Evolutionary conservation across 257 asterid species (phyloP).

Genomic region (Hygrophila difformis): DNA sequence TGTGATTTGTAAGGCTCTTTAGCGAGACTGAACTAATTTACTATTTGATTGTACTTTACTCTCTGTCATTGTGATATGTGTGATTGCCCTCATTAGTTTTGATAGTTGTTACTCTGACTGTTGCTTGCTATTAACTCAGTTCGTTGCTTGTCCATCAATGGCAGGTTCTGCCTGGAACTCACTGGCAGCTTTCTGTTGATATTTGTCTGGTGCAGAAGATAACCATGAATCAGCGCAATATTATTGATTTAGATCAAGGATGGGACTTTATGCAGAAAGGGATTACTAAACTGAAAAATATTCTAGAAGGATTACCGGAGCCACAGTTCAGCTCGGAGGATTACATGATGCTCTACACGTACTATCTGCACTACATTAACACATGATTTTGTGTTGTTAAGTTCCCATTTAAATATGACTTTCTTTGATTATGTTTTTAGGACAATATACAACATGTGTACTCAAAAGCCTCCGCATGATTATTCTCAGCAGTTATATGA

Average conservation of each 20-base stretch:
- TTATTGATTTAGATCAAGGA: slow-evolving; percentile 82
- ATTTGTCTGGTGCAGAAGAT: slow-evolving; percentile 25
- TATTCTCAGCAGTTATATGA: slow-evolving; percentile 92
- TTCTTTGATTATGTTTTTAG: slow-evolving; percentile 34
- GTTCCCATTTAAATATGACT: slow-evolving; percentile 14
- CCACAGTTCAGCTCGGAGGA: slow-evolving; percentile 92
- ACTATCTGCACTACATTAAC: slow-evolving; percentile 23
- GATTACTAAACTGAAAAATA: slow-evolving; percentile 71
- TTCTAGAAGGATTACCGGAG: slow-evolving; percentile 84
- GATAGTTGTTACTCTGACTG: too few relatives aligned
- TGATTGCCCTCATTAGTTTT: too few relatives aligned
- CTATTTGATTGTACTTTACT: too few relatives aligned
- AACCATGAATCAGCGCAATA: slow-evolving; percentile 64
- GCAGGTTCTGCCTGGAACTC: too few relatives aligned
- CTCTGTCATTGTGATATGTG: too few relatives aligned
- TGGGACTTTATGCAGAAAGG: slow-evolving; percentile 94
- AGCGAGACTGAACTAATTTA: too few relatives aligned
- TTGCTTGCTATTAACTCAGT: too few relatives aligned
- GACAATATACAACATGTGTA: slow-evolving; percentile 95
- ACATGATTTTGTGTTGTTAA: slow-evolving; percentile 7
- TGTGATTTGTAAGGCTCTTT: too few relatives aligned
- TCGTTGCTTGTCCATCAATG: too few relatives aligned
- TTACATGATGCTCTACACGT: slow-evolving; percentile 94
- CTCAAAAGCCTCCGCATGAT: slow-evolving; percentile 96
- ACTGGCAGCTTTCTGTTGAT: slow-evolving; percentile 17